Conservation (phyloP, 495 filamentous ascomycete species). For the Neurospora cerealis region DNA sequence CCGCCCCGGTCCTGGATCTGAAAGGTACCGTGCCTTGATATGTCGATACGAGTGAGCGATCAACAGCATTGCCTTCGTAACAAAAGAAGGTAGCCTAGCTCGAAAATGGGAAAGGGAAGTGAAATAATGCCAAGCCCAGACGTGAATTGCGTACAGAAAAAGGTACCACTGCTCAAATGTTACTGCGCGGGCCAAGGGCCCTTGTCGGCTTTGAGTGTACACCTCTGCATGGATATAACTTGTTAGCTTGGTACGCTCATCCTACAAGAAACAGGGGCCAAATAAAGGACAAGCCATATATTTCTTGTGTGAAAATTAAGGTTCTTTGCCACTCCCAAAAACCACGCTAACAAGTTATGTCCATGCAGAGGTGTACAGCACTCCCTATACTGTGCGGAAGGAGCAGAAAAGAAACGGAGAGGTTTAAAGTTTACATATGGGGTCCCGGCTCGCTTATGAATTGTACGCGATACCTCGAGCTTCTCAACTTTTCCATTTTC, state of each 20-base stretch:
- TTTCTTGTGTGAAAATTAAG: too few relatives aligned
- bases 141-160: not conserved
- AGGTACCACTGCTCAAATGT: not conserved
- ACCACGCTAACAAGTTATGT: too few relatives aligned
- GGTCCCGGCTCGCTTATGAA: not conserved
- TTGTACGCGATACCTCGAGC: not conserved
- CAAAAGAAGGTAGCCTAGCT: not conserved
- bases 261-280: too few relatives aligned
- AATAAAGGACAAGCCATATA: too few relatives aligned
- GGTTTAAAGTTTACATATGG: not conserved
- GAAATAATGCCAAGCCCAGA: not conserved
- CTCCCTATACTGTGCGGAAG: not conserved
- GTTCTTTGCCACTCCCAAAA: too few relatives aligned
- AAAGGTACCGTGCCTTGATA: not conserved
- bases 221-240: too few relatives aligned
- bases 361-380: too few relatives aligned
- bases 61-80: not conserved
- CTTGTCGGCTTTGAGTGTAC: not conserved
- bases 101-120: not conserved
- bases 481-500: not conserved
- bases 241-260: too few relatives aligned
- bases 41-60: not conserved
- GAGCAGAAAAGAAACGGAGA: not conserved
- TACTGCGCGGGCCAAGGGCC: not conserved
- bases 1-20: not conserved